Conservation (phyloP, 1,284 basidiomycete genomes). For the Austropuccinia psidii region DNA sequence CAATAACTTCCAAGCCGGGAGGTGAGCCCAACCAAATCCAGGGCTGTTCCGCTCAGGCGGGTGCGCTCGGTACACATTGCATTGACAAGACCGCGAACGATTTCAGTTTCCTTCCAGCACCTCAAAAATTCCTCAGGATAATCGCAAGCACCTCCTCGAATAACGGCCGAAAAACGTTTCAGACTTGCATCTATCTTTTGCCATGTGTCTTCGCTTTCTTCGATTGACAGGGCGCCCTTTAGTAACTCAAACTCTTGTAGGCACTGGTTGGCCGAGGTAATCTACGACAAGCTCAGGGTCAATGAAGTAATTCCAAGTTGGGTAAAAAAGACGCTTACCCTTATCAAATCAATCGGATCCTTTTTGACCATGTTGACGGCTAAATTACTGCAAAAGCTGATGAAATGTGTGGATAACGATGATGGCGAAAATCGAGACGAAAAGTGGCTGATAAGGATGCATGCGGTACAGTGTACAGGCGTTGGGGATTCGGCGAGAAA, state of each 20-base stretch:
- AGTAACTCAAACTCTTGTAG: slow-evolving; percentile 50
- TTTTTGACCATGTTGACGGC: slow-evolving; percentile 19
- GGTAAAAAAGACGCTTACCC: slow-evolving; percentile 3
- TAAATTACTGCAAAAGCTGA: too few relatives aligned
- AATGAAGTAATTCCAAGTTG: neutral
- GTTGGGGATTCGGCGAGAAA: too few relatives aligned
- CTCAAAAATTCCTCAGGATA: slow-evolving; percentile 56
- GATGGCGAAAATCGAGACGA: too few relatives aligned
- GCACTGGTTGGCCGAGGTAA: slow-evolving; percentile 18
- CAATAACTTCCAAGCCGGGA: slow-evolving; percentile 60
- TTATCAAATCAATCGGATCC: neutral
- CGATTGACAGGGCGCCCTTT: slow-evolving; percentile 52
- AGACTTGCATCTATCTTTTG: slow-evolving; percentile 61
- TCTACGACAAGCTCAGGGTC: neutral
- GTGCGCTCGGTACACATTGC: slow-evolving; percentile 63
- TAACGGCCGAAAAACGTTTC: slow-evolving; percentile 55
- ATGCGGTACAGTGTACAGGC: too few relatives aligned
- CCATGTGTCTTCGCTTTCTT: slow-evolving; percentile 76
- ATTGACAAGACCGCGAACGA: slow-evolving; percentile 5
- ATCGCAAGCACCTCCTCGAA: slow-evolving; percentile 56
- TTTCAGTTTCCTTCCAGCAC: slow-evolving; percentile 51
- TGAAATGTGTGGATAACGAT: too few relatives aligned
- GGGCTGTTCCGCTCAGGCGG: slow-evolving; percentile 62
- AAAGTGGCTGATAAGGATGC: too few relatives aligned
- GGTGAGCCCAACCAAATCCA: slow-evolving; percentile 59